These are phyloP conservation scores for Chytriomyces confervae DNA, from an alignment of 192 early-diverging fungal genomes.

Conservation along the genomic window DNA sequence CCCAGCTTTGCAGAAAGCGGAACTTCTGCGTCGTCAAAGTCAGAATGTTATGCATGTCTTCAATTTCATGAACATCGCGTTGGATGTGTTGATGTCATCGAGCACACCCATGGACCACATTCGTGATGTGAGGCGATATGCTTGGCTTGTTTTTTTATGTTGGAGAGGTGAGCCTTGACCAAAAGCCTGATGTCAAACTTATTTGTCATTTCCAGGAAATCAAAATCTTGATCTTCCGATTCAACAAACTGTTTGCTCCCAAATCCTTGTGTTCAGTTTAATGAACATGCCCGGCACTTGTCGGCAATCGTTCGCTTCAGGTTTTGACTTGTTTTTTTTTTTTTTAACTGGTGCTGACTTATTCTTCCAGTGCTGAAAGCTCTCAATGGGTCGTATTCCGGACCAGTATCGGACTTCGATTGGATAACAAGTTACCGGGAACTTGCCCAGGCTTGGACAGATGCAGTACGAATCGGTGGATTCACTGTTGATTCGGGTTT, in stretches of 20 bases:
- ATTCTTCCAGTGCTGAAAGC: not conserved
- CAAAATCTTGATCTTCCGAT: not conserved
- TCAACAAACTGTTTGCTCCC: not conserved
- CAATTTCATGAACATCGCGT: not conserved
- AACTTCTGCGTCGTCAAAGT: not conserved
- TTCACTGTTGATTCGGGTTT: not conserved
- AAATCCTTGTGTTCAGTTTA: not conserved
- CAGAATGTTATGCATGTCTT: not conserved
- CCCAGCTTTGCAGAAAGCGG: not conserved
- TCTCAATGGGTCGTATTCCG: not conserved
- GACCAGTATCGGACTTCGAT: not conserved
- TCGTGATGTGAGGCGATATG: slow-evolving; percentile 2
- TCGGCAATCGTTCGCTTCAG: not conserved
- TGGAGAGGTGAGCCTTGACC: not conserved
- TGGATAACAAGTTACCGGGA: not conserved
- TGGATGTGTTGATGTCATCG: not conserved
- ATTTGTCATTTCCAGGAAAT: not conserved
- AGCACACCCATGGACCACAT: not conserved
- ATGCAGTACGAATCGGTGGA: not conserved
- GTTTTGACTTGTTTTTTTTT: not conserved
- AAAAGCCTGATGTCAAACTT: not conserved
- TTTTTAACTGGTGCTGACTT: not conserved
- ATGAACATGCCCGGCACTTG: not conserved
- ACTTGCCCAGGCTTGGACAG: not conserved
- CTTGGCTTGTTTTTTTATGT: slow-evolving; percentile 9